Conservation (phyloP, 2,329 filamentous ascomycete species). For the Aureobasidium uvarum region DNA sequence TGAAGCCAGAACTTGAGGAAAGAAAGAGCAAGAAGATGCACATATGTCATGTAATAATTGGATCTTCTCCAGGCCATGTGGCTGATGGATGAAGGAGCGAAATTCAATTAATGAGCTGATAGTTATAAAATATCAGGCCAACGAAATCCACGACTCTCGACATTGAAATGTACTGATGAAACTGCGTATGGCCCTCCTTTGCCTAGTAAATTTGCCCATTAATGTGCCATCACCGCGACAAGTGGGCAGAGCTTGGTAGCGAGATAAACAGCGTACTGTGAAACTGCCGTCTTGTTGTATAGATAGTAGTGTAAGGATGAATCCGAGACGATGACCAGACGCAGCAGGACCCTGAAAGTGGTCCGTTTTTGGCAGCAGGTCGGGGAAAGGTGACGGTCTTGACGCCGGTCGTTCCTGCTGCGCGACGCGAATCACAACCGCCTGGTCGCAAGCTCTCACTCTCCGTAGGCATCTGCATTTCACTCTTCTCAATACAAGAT, state of each 20-base stretch:
- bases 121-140: constrained; percentile 25
- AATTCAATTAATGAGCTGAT: constrained; percentile 17
- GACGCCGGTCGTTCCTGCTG: constrained; percentile 23
- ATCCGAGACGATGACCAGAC: constrained; percentile 7
- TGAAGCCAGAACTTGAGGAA: not conserved
- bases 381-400: constrained; percentile 18
- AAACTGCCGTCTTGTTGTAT: not conserved
- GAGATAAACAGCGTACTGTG: not conserved
- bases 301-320: not conserved
- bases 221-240: not conserved
- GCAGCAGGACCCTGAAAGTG: constrained; percentile 14
- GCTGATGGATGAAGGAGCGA: constrained; percentile 2
- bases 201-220: not conserved
- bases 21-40: constrained; percentile 1
- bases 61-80: constrained; percentile 3
- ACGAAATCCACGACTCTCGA: constrained; percentile 24
- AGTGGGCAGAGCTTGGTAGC: not conserved
- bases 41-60: constrained; percentile 20
- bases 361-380: constrained; percentile 17
- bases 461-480: constrained; percentile 11
- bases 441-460: constrained; percentile 16
- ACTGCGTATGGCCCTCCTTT: not conserved
- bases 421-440: constrained; percentile 13
- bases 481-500: not conserved
- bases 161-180: constrained; percentile 4